Conservation (phyloP, 2,329 filamentous ascomycete species). For the Peltaster fructicola region DNA sequence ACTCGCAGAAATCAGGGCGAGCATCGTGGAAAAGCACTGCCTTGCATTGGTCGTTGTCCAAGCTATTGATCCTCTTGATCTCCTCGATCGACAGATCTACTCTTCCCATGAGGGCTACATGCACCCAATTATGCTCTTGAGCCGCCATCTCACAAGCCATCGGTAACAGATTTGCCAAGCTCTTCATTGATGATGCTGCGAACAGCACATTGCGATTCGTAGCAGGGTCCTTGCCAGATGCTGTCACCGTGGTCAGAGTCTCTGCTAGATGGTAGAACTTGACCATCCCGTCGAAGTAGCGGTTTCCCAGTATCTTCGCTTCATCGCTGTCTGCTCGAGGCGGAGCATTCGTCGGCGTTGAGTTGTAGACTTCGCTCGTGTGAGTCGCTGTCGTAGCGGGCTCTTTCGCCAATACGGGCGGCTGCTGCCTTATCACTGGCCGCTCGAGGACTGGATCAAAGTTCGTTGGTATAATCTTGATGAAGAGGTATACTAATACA, state of each 20-base stretch:
- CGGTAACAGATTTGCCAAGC: slow-evolving; percentile 54
- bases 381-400: too few species aligned
- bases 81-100: slow-evolving; percentile 51
- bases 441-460: slow-evolving; percentile 9
- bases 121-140: slow-evolving; percentile 53
- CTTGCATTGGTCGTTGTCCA: slow-evolving; percentile 45
- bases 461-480: slow-evolving; percentile 43
- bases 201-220: slow-evolving; percentile 61
- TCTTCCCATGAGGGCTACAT: slow-evolving; percentile 63
- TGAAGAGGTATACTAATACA: slow-evolving; percentile 42
- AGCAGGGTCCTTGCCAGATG: slow-evolving; percentile 32
- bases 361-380: slow-evolving; percentile 1
- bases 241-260: slow-evolving; percentile 43
- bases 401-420: too few species aligned
- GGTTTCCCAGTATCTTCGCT: slow-evolving; percentile 12
- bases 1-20: slow-evolving; percentile 52
- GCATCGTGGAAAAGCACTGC: slow-evolving; percentile 54
- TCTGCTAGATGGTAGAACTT: slow-evolving; percentile 47
- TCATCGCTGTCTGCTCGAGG: slow-evolving; percentile 8
- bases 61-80: slow-evolving; percentile 59
- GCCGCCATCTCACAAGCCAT: slow-evolving; percentile 74
- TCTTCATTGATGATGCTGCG: slow-evolving; percentile 55
- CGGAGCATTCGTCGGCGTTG: slow-evolving; percentile 10
- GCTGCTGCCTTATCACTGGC: too few species aligned
- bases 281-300: slow-evolving; percentile 51